A percentile compares a stretch with the other conserved stretches of the same genome.
These are phyloP conservation scores for Elaphomyces granulatus DNA, from an alignment of 495 filamentous ascomycete genomes.

Conservation along the genomic window DNA sequence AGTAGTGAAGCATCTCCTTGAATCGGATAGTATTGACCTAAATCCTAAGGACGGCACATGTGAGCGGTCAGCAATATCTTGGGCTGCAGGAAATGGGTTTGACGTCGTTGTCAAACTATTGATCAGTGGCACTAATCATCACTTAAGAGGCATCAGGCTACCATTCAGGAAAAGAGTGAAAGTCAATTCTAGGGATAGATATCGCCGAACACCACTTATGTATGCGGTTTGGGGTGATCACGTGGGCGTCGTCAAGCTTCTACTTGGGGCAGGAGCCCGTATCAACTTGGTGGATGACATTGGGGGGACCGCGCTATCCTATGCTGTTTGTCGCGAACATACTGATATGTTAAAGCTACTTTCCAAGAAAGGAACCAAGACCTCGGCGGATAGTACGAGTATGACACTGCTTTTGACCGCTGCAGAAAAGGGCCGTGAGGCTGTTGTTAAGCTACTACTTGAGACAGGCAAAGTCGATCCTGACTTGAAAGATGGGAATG, in stretches of 20 bases:
- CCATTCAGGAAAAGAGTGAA: not conserved
- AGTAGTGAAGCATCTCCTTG: constrained; percentile 9
- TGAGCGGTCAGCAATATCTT: constrained; percentile 10
- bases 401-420: not conserved
- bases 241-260: constrained; percentile 12
- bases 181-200: not conserved
- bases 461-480: not conserved
- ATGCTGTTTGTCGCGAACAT: not conserved
- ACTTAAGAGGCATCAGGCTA: constrained; percentile 1
- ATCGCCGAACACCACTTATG: constrained; percentile 8
- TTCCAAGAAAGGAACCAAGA: not conserved
- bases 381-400: not conserved
- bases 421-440: not conserved
- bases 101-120: constrained; percentile 9
- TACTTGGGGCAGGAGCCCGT: constrained; percentile 6
- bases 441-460: not conserved
- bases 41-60: constrained; percentile 8
- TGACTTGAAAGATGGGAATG: not conserved
- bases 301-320: not conserved
- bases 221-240: constrained; percentile 14
- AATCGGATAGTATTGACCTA: constrained; percentile 7
- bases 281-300: constrained; percentile 2
- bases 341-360: not conserved
- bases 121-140: constrained; percentile 1
- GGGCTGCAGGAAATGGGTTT: constrained; percentile 12